These are phyloP conservation scores for Paracorniculantispora psalliotae DNA, from an alignment of 2,329 filamentous ascomycete genomes.

Conservation along the genomic window DNA sequence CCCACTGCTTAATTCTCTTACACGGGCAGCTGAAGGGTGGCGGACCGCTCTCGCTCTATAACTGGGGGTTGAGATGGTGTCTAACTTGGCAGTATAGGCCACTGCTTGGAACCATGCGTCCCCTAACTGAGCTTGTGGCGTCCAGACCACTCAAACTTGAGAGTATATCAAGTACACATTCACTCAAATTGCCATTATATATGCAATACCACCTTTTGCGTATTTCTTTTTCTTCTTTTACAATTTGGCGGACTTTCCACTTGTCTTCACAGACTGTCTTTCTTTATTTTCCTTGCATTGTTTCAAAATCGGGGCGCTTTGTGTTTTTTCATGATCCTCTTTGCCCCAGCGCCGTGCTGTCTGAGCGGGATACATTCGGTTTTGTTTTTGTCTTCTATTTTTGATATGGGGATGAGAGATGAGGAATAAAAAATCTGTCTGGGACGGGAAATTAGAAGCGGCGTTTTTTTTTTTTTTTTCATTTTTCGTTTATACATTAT, in stretches of 20 bases:
- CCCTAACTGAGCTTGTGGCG: no score
- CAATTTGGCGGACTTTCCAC: background rate
- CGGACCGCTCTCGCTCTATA: background rate
- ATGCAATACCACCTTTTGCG: background rate
- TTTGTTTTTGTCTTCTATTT: background rate
- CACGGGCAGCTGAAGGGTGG: no score
- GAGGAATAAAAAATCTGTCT: background rate
- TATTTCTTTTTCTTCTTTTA: background rate
- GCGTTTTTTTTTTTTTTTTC: background rate
- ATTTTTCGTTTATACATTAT: no score
- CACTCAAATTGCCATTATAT: no score
- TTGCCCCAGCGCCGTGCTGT: background rate
- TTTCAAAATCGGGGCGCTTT: background rate
- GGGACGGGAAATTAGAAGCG: background rate
- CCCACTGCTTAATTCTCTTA: conserved; percentile 14
- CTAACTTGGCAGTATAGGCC: no score
- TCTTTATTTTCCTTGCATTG: background rate
- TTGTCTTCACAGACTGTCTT: background rate
- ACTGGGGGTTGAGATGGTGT: background rate
- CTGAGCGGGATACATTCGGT: background rate
- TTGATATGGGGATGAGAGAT: background rate
- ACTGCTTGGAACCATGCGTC: background rate
- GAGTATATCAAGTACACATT: background rate
- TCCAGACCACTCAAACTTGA: no score
- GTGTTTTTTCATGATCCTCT: background rate